Base-by-base conservation (phyloP, 371 early-diverging fungal species). In the Circinella minor region DNA sequence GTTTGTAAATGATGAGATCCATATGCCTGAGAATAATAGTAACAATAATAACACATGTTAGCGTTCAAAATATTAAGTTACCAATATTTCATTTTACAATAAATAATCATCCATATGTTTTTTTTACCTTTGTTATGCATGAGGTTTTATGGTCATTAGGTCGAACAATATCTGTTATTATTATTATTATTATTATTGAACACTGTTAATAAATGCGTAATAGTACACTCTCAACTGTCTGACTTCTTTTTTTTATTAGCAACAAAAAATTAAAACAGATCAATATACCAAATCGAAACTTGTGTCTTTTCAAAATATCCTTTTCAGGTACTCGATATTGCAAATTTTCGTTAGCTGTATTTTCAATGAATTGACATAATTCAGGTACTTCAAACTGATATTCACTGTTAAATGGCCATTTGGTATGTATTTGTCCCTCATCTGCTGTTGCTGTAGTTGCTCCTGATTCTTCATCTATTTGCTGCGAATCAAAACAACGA, bases 51-150 rank as follows among this genome's bases (percentile, higher is more conserved):
- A 3, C 11, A 15, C n/a, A 36, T 27, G 60, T 8, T 60, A 7
- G 11, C 36, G 34, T 4, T 51, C 6, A 43, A 43, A 11, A 43
- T 6, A 6, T 0, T 6, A 9, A 11, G 43, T 9, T 43, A 43
- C 6, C 11, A 9, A 43, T 43, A 43, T 43, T 9, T 43, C 11
- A 43, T 1, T 3, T 11, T 43, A 43, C 0, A 6, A 54, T 13
- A 54, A 4, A 4, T 1, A 54, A 57, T 8, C 6, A 38, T 20
- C 18, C 17, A 20, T 13, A 61, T 18, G 62, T 38, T 8, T 39
- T 61, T 74, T 72, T 63, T 61, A 84, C 87, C 74, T 94, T 93
- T 54, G 94, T 94, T 70, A 94, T 91, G 63, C 90, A 89, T 17
- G 92, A 86, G 36, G 89, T 89, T 65, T 77, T 71, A 27, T 48